phyloP scores from a whole-genome alignment of 345 rosid species.

The Turritis glabra region DNA sequence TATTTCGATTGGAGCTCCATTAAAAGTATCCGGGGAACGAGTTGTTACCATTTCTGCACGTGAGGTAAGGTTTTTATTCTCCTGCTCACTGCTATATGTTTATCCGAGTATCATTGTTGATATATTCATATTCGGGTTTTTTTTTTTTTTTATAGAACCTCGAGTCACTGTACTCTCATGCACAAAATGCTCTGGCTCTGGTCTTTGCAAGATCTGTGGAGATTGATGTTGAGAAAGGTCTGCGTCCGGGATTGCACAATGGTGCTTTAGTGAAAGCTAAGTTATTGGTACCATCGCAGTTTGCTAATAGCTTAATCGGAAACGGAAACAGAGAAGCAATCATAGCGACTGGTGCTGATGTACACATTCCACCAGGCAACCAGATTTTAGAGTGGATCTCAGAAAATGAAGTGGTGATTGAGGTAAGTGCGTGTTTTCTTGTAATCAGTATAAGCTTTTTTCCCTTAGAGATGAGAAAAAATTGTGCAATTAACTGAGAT shows the following conservation, averaged over 20 bases:
- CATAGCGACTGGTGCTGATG: conserved; percentile 42
- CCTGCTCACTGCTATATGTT: background rate
- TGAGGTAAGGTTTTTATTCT: conserved; percentile 45
- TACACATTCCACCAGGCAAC: conserved; percentile 45
- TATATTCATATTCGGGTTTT: background rate
- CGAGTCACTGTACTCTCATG: conserved; percentile 54
- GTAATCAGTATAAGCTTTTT: background rate
- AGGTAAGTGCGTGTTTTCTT: conserved; percentile 44
- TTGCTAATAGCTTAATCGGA: conserved; percentile 28
- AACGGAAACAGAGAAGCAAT: conserved; percentile 39
- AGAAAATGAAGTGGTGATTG: conserved; percentile 49
- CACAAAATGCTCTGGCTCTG: conserved; percentile 55
- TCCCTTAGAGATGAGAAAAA: background rate
- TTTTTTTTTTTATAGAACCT: conserved; percentile 43
- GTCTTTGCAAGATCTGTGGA: conserved; percentile 66
- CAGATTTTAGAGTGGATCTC: conserved; percentile 34
- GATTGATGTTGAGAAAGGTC: conserved; percentile 46
- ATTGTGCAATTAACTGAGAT: background rate
- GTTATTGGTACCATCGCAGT: conserved; percentile 49
- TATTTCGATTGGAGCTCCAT: conserved; percentile 44
- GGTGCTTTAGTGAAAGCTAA: conserved; percentile 50
- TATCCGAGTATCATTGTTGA: background rate
- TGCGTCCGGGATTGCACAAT: conserved; percentile 30
- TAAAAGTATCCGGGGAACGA: conserved; percentile 43
- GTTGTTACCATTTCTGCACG: conserved; percentile 59